Evolutionary conservation across 208 protist species (phyloP).

Genomic region (Naegleria gruberi): DNA sequence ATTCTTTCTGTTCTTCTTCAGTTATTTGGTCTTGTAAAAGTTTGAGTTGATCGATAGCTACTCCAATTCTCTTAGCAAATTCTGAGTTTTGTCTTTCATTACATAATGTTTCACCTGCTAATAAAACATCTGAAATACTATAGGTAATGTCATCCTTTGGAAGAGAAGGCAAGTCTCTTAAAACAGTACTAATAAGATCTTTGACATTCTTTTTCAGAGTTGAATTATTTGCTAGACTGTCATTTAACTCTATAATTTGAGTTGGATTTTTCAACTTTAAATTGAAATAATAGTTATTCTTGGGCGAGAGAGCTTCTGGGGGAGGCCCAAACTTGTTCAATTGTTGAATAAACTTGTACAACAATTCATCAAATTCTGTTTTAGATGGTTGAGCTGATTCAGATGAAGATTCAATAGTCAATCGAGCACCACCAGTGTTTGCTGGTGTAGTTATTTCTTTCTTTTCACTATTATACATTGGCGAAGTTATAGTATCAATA

Average conservation of each 20-base stretch:
- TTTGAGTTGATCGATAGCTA: background rate
- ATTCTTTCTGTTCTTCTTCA: background rate
- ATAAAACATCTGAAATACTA: background rate
- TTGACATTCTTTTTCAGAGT: background rate
- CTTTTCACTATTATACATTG: background rate
- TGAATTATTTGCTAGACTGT: background rate
- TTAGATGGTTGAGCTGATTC: background rate
- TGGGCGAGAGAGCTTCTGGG: background rate
- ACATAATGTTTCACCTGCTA: background rate
- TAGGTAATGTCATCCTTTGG: background rate
- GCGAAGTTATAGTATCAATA: background rate
- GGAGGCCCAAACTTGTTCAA: background rate
- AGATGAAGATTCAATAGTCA: too few relatives aligned
- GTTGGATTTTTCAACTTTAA: background rate
- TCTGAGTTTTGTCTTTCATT: background rate
- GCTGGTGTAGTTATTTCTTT: background rate
- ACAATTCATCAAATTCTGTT: background rate
- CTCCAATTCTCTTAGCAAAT: background rate
- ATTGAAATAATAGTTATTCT: constrained; percentile 7
- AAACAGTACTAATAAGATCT: background rate
- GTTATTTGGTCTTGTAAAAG: background rate
- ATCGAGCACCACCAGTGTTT: too few relatives aligned
- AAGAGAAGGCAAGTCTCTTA: background rate
- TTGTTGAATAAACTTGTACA: background rate
- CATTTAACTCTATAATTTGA: background rate